Percentiles rank a stretch among this genome's conserved stretches.
Evolutionary conservation across 306 rosid genomes (phyloP).

Genomic region (Prunus mira): DNA sequence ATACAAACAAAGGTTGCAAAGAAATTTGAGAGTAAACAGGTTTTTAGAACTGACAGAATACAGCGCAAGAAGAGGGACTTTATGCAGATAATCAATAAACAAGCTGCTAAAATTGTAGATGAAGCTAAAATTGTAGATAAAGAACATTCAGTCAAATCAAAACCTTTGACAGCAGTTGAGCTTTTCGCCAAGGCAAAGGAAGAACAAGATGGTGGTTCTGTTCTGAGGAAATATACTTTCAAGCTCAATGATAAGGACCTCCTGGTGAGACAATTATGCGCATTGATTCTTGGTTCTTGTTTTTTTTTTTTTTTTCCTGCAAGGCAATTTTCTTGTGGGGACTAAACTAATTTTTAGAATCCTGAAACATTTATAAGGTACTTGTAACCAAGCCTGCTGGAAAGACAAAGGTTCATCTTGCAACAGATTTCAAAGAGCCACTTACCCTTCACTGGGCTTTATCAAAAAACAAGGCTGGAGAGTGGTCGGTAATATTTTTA

Average conservation of each 20-base stretch:
- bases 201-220: conserved; percentile 52
- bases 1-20: conserved; percentile 56
- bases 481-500: conserved; percentile 80
- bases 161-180: conserved; percentile 55
- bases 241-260: conserved; percentile 56
- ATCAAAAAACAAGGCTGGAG: conserved; percentile 64
- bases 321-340: conserved; percentile 4
- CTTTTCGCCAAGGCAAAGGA: conserved; percentile 56
- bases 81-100: conserved; percentile 61
- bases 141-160: conserved; percentile 42
- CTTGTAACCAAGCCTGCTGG: conserved; percentile 64
- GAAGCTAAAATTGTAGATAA: conserved; percentile 44
- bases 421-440: conserved; percentile 68
- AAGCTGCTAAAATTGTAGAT: conserved; percentile 35
- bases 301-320: conserved; percentile 15
- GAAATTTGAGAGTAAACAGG: conserved; percentile 53
- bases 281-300: conserved; percentile 26
- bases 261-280: conserved; percentile 58
- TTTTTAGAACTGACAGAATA: conserved; percentile 42
- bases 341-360: conserved; percentile 25
- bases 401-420: conserved; percentile 72
- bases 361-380: conserved; percentile 49
- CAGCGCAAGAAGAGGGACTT: conserved; percentile 82
- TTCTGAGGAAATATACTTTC: conserved; percentile 52
- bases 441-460: conserved; percentile 87